phyloP scores from a whole-genome alignment of 306 rosid genomes.

The Acacia acuminata region DNA sequence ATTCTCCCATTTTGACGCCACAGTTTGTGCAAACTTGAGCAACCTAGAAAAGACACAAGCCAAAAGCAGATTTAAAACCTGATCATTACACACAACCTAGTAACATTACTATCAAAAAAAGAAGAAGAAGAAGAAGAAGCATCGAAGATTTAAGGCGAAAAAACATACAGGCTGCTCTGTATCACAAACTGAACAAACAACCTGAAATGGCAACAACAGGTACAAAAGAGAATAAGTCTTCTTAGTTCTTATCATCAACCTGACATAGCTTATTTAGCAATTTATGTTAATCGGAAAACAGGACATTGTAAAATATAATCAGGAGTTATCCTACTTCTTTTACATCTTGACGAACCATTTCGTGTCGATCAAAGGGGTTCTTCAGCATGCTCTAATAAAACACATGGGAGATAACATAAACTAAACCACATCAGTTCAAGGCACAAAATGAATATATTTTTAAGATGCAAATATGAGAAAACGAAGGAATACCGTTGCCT shows the following conservation, averaged over 20 bases:
- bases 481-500: conserved; percentile 55
- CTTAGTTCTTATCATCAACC: not conserved
- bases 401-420: conserved; percentile 4
- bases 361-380: conserved; percentile 74
- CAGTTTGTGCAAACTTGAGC: conserved; percentile 90
- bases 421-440: conserved; percentile 37
- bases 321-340: conserved; percentile 56
- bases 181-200: conserved; percentile 90
- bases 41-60: conserved; percentile 43
- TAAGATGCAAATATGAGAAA: not conserved
- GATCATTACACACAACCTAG: not conserved
- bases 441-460: conserved; percentile 9
- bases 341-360: conserved; percentile 74
- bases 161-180: conserved; percentile 87
- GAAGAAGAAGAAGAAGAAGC: not conserved
- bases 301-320: not conserved
- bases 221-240: not conserved
- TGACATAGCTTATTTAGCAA: not conserved
- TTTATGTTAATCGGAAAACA: not conserved
- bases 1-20: conserved; percentile 94
- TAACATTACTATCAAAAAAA: no score
- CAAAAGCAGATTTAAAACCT: conserved; percentile 14
- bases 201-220: conserved; percentile 53
- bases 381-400: conserved; percentile 62
- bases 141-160: not conserved